These are phyloP conservation scores for Coniosporium tulheliwenetii DNA, from an alignment of 2,329 filamentous ascomycete species.

Conservation along the genomic window DNA sequence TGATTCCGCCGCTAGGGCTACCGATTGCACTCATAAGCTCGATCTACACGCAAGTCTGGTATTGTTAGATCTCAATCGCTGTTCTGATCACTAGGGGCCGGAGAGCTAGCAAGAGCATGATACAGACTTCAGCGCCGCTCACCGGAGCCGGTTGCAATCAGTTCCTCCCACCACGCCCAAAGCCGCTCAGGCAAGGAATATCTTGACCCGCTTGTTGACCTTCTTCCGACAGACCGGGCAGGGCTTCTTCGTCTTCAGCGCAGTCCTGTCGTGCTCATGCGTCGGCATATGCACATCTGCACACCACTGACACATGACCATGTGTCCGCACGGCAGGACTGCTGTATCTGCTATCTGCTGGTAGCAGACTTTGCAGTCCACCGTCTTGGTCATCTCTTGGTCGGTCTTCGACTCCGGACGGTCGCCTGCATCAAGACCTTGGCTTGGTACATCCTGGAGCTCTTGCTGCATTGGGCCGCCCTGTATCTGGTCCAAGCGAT, in stretches of 20 bases:
- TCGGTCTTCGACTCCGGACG: conserved; percentile 32
- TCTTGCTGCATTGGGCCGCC: background rate
- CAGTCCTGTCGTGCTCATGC: conserved; percentile 21
- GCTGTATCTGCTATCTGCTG: conserved; percentile 35
- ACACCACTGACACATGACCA: conserved; percentile 40
- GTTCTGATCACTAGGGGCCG: no score
- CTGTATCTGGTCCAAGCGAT: background rate
- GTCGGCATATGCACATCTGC: conserved; percentile 33
- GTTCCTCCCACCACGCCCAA: no score
- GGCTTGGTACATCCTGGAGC: background rate
- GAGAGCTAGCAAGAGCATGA: no score
- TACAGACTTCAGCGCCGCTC: no score
- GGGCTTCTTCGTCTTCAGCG: conserved; percentile 19
- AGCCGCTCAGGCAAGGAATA: background rate
- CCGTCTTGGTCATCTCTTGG: conserved; percentile 31
- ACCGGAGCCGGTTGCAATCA: no score
- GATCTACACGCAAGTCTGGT: no score
- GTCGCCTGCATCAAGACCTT: conserved; percentile 25
- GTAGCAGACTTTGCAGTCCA: conserved; percentile 39
- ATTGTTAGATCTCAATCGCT: no score
- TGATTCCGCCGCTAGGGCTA: no score
- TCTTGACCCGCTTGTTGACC: conserved; percentile 25
- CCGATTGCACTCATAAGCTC: no score
- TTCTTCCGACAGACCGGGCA: conserved; percentile 32
- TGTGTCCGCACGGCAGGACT: conserved; percentile 37